phyloP scores from a whole-genome alignment of 768 basidiomycete species.

The Mycena capillaripes region DNA sequence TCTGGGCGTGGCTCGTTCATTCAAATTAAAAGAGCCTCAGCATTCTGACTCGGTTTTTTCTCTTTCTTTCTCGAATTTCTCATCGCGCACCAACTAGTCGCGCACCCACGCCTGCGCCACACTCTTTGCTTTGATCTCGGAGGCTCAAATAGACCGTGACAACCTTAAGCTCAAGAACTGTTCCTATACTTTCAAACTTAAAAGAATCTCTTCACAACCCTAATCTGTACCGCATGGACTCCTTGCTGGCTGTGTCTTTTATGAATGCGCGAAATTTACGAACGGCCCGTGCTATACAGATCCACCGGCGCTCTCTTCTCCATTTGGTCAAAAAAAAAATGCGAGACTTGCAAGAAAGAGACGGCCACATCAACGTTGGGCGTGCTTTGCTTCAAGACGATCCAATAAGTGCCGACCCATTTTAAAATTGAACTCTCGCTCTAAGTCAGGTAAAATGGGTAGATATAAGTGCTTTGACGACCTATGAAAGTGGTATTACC shows the following conservation, averaged over 20 bases:
- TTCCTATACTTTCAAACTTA: background rate
- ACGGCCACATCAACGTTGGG: background rate
- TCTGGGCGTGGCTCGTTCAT: too few relatives aligned
- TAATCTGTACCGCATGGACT: background rate
- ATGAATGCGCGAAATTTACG: background rate
- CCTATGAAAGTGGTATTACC: background rate
- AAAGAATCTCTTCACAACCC: background rate
- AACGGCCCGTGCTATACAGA: background rate
- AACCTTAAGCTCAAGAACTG: background rate
- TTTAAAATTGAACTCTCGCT: too few relatives aligned
- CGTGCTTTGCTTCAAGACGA: background rate
- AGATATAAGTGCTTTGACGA: background rate
- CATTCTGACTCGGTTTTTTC: background rate
- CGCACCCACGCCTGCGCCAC: slow-evolving; percentile 18
- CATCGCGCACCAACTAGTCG: too few relatives aligned
- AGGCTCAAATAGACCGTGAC: background rate
- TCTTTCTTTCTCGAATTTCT: background rate
- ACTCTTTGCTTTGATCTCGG: background rate
- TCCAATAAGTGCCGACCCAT: background rate
- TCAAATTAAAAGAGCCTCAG: too few relatives aligned
- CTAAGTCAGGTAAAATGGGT: background rate
- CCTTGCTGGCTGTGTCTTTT: background rate
- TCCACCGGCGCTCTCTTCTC: background rate
- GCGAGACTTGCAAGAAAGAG: background rate
- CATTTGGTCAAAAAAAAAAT: background rate